A percentile compares a stretch with the other conserved stretches of the same genome.
These are phyloP conservation scores for Wickerhamiella cacticola DNA, from an alignment of 805 yeast species.

Conservation along the genomic window DNA sequence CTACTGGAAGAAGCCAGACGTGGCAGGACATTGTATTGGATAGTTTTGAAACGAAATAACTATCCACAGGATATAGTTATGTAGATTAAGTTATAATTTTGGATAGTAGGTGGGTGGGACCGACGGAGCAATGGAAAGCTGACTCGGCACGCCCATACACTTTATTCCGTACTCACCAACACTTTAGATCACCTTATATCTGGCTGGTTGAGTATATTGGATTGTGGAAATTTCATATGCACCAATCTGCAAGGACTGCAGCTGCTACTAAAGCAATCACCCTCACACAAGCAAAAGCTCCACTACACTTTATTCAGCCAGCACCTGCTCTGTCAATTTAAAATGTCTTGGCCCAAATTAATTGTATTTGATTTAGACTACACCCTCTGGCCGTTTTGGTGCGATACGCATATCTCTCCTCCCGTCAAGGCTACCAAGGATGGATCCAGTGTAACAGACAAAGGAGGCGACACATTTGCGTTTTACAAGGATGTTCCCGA, in stretches of 20 bases:
- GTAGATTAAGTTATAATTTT: not conserved
- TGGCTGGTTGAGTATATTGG: too few relatives aligned
- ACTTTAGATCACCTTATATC: too few relatives aligned
- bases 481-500: slow-evolving; percentile 59
- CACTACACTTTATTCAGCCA: not conserved
- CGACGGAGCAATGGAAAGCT: too few relatives aligned
- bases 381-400: slow-evolving; percentile 73
- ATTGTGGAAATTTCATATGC: too few relatives aligned
- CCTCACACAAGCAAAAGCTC: too few relatives aligned
- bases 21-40: slow-evolving; percentile 25
- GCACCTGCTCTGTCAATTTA: too few relatives aligned
- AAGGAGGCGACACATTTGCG: slow-evolving; percentile 41
- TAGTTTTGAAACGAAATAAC: not conserved
- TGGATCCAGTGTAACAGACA: slow-evolving; percentile 37
- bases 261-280: too few relatives aligned
- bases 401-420: slow-evolving; percentile 56
- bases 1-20: slow-evolving; percentile 18
- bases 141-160: not conserved
- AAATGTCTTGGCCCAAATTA: slow-evolving; percentile 34
- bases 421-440: slow-evolving; percentile 37
- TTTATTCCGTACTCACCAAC: too few relatives aligned
- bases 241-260: too few relatives aligned
- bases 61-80: too few relatives aligned
- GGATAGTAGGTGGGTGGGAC: not conserved
- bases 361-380: slow-evolving; percentile 68